Evolutionary conservation across 805 yeast species (phyloP).

Genomic region (Candida krabiensis): DNA sequence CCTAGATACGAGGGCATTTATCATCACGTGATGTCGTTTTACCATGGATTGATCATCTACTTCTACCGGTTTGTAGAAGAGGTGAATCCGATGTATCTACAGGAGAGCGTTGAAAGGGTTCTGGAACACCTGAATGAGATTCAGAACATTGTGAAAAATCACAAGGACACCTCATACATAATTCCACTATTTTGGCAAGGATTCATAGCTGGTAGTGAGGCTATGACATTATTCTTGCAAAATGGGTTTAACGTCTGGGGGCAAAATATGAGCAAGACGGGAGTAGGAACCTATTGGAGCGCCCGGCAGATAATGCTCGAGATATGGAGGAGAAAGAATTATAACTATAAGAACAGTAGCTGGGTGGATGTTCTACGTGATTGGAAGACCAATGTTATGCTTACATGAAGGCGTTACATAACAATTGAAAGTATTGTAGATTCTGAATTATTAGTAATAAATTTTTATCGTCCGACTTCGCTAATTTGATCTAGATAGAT

Average conservation of each 20-base stretch:
- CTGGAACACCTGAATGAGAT: constrained; percentile 64
- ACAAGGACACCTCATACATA: constrained; percentile 52
- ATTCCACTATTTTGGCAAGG: constrained; percentile 89
- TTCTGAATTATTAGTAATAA: too few relatives aligned
- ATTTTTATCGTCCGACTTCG: too few relatives aligned
- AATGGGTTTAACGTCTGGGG: constrained; percentile 74
- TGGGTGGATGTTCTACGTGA: constrained; percentile 82
- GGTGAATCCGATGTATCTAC: constrained; percentile 55
- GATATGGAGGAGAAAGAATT: constrained; percentile 75
- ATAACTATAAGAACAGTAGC: constrained; percentile 56
- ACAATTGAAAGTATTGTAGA: too few relatives aligned
- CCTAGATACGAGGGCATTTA: constrained; percentile 69
- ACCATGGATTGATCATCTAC: constrained; percentile 69
- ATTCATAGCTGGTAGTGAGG: constrained; percentile 83
- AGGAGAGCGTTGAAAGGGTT: constrained; percentile 59
- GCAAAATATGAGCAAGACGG: constrained; percentile 55
- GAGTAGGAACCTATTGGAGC: constrained; percentile 82
- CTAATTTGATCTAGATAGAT: too few relatives aligned
- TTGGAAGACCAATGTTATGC: constrained; percentile 84
- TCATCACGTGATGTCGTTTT: constrained; percentile 80
- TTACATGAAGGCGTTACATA: too few relatives aligned
- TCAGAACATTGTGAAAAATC: constrained; percentile 50
- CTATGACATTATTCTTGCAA: constrained; percentile 57
- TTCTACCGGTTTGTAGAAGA: constrained; percentile 64
- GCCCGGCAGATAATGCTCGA: constrained; percentile 83